Evolutionary conservation across 2,329 filamentous ascomycete genomes (phyloP), one percentile per base, ranked within the genome.

Genomic region (Fonsecaea monophora): DNA sequence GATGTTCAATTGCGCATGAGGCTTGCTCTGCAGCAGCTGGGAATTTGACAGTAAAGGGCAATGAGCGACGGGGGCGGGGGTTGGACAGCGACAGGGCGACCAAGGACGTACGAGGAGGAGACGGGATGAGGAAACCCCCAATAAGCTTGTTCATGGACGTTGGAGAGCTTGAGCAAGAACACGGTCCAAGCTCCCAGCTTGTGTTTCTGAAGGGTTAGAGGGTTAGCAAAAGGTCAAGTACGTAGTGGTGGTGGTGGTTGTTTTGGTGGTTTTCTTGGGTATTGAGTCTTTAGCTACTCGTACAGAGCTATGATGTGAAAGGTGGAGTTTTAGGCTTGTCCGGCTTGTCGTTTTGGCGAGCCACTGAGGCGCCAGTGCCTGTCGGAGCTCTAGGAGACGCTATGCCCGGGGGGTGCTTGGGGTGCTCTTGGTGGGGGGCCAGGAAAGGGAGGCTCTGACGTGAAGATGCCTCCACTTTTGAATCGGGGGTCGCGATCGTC

Each of bases 321-420:
- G 45, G 60, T 57, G 50, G 63, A 62, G 53, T 42, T 54, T 53
- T 54, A 40, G 13, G 45, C 40, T 53, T 55, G 34, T 54, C 38
- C n/a, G 42, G n/a, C n/a, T 45, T 45, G 34, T 18, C 34, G 18
- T 13, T n/a, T 34, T 30, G 40, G 21, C 60, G 42, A 60, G 59
- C 64, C 64, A 67, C 50, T 67, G 12, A 48, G 37, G 38, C 25
- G n/a, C 37, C 35, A 32, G 60, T 67, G 55, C 64, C 60, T 67
- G 64, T 50, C 21, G 64, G 54, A 55, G 53, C 61, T 53, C 61
- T 15, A 18, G 42, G 6, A 50, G 45, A 13, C 18, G 45, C 45
- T 50, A 50, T 50, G 45, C 40, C 8, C 35, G 15, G 25, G 18
- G 38, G n/a, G n/a, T 8, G 34, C 50, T 30, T 12, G 8, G 32